Evolutionary conservation across 2,329 filamentous ascomycete genomes (phyloP).

Genomic region (Colletotrichum tamarilloi): DNA sequence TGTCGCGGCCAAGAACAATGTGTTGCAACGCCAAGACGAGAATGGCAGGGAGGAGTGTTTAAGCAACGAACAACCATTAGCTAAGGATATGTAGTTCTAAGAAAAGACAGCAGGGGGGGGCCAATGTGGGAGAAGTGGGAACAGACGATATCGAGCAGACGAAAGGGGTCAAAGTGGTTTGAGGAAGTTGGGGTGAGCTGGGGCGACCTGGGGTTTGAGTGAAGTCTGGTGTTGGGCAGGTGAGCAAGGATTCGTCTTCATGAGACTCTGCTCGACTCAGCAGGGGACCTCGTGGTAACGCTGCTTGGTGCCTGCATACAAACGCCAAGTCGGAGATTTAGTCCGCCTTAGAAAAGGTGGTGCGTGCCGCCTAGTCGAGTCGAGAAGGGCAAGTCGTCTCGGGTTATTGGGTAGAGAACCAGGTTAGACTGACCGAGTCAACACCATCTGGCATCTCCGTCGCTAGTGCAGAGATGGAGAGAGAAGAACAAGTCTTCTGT

Average conservation of each 20-base stretch:
- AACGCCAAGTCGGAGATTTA: conserved; percentile 14
- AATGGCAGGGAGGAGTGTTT: conserved; percentile 10
- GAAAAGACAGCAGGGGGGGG: background rate
- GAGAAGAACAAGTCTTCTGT: conserved; percentile 7
- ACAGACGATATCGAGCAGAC: conserved; percentile 4
- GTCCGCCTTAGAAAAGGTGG: background rate
- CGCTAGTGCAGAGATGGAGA: background rate
- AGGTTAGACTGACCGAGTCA: conserved; percentile 1
- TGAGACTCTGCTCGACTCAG: conserved; percentile 11
- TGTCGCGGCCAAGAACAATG: conserved; percentile 24
- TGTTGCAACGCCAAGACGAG: conserved; percentile 25
- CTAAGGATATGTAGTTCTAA: background rate
- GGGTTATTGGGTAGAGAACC: background rate
- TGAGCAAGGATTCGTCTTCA: background rate
- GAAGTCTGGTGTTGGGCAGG: background rate
- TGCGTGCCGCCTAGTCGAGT: background rate
- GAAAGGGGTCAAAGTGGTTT: conserved; percentile 23
- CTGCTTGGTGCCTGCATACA: background rate
- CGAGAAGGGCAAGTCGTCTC: background rate
- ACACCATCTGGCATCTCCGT: background rate
- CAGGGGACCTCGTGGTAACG: conserved; percentile 1
- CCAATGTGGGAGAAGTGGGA: background rate
- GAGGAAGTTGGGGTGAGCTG: background rate
- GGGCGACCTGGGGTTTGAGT: background rate
- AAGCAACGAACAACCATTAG: background rate